These are phyloP conservation scores for Trypanosoma avium DNA, from an alignment of 208 protist species.

Conservation along the genomic window DNA sequence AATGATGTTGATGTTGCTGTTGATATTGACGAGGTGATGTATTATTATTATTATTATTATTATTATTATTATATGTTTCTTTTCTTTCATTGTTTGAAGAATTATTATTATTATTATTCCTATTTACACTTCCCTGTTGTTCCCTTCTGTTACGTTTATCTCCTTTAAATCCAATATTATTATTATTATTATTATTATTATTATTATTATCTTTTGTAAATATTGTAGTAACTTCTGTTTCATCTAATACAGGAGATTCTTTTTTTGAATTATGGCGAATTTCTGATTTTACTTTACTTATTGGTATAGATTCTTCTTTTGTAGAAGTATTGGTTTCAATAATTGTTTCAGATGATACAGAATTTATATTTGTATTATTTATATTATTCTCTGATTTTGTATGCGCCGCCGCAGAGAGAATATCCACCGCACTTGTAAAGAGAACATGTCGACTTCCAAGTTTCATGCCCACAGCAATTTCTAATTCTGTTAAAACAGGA, in stretches of 20 bases:
- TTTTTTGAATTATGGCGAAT: no score
- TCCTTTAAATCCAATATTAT: background rate
- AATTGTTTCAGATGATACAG: background rate
- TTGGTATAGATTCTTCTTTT: no score
- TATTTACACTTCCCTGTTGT: background rate
- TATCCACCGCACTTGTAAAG: constrained; percentile 72
- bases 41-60: background rate
- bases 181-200: background rate
- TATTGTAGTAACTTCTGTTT: background rate
- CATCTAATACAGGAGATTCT: background rate
- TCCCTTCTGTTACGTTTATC: background rate
- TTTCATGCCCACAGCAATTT: constrained; percentile 80
- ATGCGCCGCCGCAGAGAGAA: constrained; percentile 30
- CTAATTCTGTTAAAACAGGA: constrained; percentile 70
- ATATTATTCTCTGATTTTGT: background rate
- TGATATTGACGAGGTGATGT: constrained; percentile 8
- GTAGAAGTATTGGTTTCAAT: no score
- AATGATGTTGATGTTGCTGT: constrained; percentile 8
- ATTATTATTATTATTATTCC: background rate
- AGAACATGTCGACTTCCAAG: constrained; percentile 84
- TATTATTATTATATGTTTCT: background rate
- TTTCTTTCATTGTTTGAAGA: background rate
- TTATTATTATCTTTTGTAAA: background rate
- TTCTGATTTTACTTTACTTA: no score
- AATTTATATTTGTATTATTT: background rate